Evolutionary conservation across 108 stramenopile species (phyloP).

Genomic region (Pseudonitzschia pungens): DNA sequence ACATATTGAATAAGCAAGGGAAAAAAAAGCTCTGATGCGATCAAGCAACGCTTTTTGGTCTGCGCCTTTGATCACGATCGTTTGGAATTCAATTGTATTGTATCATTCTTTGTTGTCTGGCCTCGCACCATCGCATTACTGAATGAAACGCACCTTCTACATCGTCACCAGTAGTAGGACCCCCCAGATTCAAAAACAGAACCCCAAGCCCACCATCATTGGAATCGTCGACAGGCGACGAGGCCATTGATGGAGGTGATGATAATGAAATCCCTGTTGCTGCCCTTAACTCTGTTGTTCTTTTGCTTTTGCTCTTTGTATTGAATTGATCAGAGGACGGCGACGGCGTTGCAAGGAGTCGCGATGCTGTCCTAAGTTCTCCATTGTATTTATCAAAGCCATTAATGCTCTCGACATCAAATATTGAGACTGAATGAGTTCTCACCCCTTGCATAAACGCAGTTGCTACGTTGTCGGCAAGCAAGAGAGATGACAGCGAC

Average conservation of each 20-base stretch:
- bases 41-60: neutral
- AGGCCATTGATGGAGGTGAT: neutral
- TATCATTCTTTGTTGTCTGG: neutral
- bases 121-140: neutral
- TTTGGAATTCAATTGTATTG: neutral
- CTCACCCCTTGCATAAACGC: neutral
- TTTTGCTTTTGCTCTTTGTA: neutral
- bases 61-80: neutral
- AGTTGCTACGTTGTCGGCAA: neutral
- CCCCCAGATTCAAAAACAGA: constrained; percentile 92
- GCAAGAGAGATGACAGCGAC: neutral
- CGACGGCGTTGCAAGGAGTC: neutral
- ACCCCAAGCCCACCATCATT: constrained; percentile 79
- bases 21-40: neutral
- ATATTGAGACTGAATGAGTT: neutral
- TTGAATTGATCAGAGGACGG: constrained; percentile 1
- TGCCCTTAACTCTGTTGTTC: constrained; percentile 10
- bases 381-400: neutral
- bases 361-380: neutral
- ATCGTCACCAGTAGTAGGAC: constrained; percentile 90
- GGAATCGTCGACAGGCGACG: neutral
- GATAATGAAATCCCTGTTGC: constrained; percentile 11
- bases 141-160: constrained; percentile 71
- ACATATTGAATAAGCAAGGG: neutral
- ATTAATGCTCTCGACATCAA: neutral